phyloP scores from a whole-genome alignment of 176 grass and related monocot species.

The Ensete ventricosum region DNA sequence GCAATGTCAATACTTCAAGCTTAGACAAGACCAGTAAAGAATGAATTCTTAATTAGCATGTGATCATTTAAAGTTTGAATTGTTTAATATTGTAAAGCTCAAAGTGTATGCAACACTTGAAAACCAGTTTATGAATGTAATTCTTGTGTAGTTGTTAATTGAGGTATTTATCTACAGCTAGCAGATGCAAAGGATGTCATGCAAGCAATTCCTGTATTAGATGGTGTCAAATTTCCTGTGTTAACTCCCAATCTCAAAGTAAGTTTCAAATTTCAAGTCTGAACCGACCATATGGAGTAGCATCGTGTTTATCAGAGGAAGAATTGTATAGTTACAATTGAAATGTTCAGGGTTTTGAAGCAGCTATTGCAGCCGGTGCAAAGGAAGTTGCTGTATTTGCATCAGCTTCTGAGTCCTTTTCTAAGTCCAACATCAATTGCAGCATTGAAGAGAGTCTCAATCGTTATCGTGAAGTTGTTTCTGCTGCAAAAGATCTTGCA shows the following conservation, averaged over 20 bases:
- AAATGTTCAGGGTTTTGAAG: slow-evolving; percentile 66
- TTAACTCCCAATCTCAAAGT: slow-evolving; percentile 95
- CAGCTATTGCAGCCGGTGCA: slow-evolving; percentile 67
- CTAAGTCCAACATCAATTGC: slow-evolving; percentile 79
- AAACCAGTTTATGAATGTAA: neutral
- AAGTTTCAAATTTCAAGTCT: slow-evolving; percentile 9
- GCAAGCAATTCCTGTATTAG: slow-evolving; percentile 33
- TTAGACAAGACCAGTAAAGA: no score
- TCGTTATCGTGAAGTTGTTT: slow-evolving; percentile 48
- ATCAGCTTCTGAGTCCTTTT: slow-evolving; percentile 87
- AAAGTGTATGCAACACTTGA: neutral
- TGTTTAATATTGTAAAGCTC: neutral
- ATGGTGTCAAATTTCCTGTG: slow-evolving; percentile 52
- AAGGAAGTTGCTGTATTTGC: slow-evolving; percentile 82
- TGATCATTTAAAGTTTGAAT: no score
- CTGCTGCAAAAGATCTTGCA: slow-evolving; percentile 50
- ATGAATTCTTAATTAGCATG: no score
- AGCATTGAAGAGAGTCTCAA: slow-evolving; percentile 68
- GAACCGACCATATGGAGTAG: neutral
- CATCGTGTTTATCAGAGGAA: slow-evolving; percentile 1
- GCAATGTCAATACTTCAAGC: no score
- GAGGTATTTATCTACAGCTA: slow-evolving; percentile 37
- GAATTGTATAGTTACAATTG: neutral
- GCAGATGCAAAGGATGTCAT: slow-evolving; percentile 92
- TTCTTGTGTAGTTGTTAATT: slow-evolving; percentile 3